Percentiles rank a stretch among this genome's conserved stretches.
Evolutionary conservation across 2,329 filamentous ascomycete genomes (phyloP).

Genomic region (Xylariaceae sp.): DNA sequence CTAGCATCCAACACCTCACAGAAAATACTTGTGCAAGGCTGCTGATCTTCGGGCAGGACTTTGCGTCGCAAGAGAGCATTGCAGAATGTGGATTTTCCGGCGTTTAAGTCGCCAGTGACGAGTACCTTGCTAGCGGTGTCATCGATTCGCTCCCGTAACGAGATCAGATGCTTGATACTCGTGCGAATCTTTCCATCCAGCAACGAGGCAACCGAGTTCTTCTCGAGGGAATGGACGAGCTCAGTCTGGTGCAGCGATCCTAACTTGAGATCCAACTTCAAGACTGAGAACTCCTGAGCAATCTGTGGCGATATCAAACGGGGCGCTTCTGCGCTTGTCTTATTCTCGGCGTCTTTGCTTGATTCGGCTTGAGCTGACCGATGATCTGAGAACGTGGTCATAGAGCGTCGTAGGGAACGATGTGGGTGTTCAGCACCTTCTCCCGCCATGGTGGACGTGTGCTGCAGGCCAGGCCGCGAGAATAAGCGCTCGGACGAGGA

Average conservation of each 20-base stretch:
- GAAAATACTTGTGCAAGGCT: conserved; percentile 97
- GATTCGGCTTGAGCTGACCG: conserved; percentile 57
- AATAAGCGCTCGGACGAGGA: conserved; percentile 42
- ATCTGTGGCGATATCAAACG: conserved; percentile 87
- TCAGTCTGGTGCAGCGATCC: conserved; percentile 82
- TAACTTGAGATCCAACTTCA: conserved; percentile 92
- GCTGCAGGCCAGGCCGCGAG: conserved; percentile 58
- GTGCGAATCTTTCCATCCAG: conserved; percentile 92
- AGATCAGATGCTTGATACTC: conserved; percentile 84
- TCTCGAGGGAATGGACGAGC: conserved; percentile 90
- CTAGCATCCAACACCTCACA: conserved; percentile 92
- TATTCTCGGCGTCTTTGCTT: conserved; percentile 64
- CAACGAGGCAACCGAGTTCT: conserved; percentile 81
- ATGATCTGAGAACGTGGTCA: conserved; percentile 64
- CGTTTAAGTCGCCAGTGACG: conserved; percentile 92
- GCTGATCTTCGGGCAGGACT: conserved; percentile 91
- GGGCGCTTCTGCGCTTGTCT: conserved; percentile 59
- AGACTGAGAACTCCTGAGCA: conserved; percentile 88
- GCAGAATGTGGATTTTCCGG: conserved; percentile 97
- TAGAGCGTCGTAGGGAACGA: conserved; percentile 62
- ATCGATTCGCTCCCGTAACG: conserved; percentile 88
- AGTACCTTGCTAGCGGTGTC: conserved; percentile 96
- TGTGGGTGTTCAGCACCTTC: conserved; percentile 38
- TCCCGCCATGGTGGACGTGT: conserved; percentile 58
- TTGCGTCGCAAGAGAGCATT: conserved; percentile 93